Conservation (phyloP, 768 basidiomycete species). For the Kondoa subrosea region DNA sequence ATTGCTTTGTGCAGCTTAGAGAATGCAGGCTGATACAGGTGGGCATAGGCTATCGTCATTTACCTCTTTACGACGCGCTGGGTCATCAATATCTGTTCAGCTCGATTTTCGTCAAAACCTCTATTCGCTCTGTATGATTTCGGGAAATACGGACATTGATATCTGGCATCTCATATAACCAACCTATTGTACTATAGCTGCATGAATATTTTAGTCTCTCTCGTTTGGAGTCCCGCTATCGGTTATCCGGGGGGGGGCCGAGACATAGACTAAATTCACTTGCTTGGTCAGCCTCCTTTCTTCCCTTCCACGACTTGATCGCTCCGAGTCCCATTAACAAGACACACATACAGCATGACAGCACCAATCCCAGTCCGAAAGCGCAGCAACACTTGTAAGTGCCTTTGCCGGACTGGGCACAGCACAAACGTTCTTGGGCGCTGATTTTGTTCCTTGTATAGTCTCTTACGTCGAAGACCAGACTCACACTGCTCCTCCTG, state of each 20-base stretch:
- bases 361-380: background rate
- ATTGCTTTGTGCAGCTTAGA: slow-evolving; percentile 24
- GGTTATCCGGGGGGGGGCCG: too few relatives aligned
- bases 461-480: background rate
- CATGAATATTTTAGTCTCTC: too few relatives aligned
- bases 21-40: slow-evolving; percentile 3
- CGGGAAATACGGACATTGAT: background rate
- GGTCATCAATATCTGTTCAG: slow-evolving; percentile 80
- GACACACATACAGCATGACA: too few relatives aligned
- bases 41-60: slow-evolving; percentile 59
- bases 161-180: background rate
- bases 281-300: too few relatives aligned
- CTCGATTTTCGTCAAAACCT: slow-evolving; percentile 55
- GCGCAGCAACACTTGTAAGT: background rate
- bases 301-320: background rate
- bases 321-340: too few relatives aligned
- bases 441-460: background rate
- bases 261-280: too few relatives aligned
- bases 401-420: too few relatives aligned
- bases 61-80: slow-evolving; percentile 75
- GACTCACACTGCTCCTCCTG: background rate
- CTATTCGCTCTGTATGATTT: background rate
- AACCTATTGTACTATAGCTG: too few relatives aligned
- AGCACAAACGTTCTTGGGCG: too few relatives aligned
- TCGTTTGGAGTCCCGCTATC: too few relatives aligned